phyloP scores from a whole-genome alignment of 352 stramenopile genomes.

The Phytophthora chlamydospora region DNA sequence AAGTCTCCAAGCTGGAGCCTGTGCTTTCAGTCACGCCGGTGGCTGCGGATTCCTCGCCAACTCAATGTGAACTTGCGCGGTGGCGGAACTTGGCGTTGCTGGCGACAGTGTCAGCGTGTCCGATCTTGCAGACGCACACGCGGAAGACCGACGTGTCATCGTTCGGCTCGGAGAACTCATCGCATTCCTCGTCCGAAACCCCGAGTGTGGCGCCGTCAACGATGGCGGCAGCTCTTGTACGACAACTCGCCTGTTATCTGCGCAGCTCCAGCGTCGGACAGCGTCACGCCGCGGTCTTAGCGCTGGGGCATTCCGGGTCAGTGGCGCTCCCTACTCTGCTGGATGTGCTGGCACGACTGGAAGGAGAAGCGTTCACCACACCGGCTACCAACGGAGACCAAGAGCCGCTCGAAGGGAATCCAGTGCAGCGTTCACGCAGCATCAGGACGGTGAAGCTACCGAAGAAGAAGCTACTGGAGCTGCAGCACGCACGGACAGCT shows the following conservation, averaged over 20 bases:
- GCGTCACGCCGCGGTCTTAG: slow-evolving; percentile 57
- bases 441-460: slow-evolving; percentile 18
- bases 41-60: slow-evolving; percentile 1
- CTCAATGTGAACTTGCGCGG: slow-evolving; percentile 46
- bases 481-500: slow-evolving; percentile 24
- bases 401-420: slow-evolving; percentile 8
- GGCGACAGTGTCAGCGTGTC: slow-evolving; percentile 53
- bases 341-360: slow-evolving; percentile 60
- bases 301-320: slow-evolving; percentile 50
- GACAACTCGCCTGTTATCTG: slow-evolving; percentile 59
- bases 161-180: slow-evolving; percentile 21
- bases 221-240: slow-evolving; percentile 50
- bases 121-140: slow-evolving; percentile 34
- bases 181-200: slow-evolving; percentile 13
- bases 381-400: slow-evolving; percentile 15
- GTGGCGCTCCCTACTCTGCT: slow-evolving; percentile 44
- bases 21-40: slow-evolving; percentile 39
- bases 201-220: slow-evolving; percentile 31
- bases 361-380: slow-evolving; percentile 55
- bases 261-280: slow-evolving; percentile 64
- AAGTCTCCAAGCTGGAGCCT: slow-evolving; percentile 66
- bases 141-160: slow-evolving; percentile 29
- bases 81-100: slow-evolving; percentile 77
- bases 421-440: slow-evolving; percentile 13
- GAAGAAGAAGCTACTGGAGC: slow-evolving; percentile 25